Base-by-base conservation (phyloP, 768 basidiomycete genomes). In the Chalciporus pseudorubinellus region DNA sequence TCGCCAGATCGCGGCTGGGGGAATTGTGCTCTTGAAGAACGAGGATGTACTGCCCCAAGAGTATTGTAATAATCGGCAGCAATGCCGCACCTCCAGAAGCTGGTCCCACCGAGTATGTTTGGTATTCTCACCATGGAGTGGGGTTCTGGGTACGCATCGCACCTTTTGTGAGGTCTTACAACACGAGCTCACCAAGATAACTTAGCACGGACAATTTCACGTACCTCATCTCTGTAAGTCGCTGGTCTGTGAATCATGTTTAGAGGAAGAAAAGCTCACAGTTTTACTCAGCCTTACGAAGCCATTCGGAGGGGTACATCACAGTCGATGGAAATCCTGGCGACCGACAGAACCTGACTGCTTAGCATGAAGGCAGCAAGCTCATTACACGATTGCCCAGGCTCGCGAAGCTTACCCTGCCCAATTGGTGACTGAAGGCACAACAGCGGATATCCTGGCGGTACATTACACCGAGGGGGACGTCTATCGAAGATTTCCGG, bases 91-190 rank as follows among this genome's bases (percentile, higher is more conserved):
- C n/a, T n/a, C n/a, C n/a, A n/a, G n/a, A n/a, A n/a, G n/a, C n/a
- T n/a, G n/a, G n/a, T n/a, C n/a, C n/a, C n/a, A n/a, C n/a, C n/a
- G n/a, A n/a, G n/a, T n/a, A n/a, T n/a, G n/a, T n/a, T n/a, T n/a
- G 92, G 91, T 9, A 77, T 87, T 14, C 76, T 97, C 19, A 91
- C 91, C 6, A 87, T 93, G 85, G 92, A 92, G 12, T 97, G 94
- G 94, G 94, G 92, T 36, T 88, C 85, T 44, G 92, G 91, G 70
- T 75, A 40, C 31, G 70, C 59, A 14, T 49, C 34, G 3, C 34
- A n/a, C 34, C 6, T 5, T 7, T 6, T 8, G 6, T 38, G 29
- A 9, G 21, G 8, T 38, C 26, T 20, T 44, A 46, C 64, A 24
- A 54, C 39, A 21, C 18, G 7, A 4, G 26, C 41, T 28, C 26